These are phyloP conservation scores for Mycena olivaceomarginata DNA, from an alignment of 768 basidiomycete genomes.

Conservation along the genomic window DNA sequence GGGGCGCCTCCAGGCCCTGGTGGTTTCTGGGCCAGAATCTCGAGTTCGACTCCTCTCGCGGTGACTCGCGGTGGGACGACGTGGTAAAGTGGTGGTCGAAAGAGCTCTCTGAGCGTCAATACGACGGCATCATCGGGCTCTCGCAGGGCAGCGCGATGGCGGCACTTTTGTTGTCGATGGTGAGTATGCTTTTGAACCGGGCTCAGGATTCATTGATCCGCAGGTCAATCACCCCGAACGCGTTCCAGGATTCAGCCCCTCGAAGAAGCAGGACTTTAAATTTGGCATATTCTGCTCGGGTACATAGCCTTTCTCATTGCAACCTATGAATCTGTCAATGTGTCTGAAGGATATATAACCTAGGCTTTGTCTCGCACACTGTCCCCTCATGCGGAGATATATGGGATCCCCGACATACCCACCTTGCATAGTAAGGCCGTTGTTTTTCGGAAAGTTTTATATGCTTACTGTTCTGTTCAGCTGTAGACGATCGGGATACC, in stretches of 20 bases:
- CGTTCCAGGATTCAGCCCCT: slow-evolving; percentile 43
- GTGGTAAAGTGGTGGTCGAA: slow-evolving; percentile 47
- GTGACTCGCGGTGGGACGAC: slow-evolving; percentile 32
- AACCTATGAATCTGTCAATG: neutral
- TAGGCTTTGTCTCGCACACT: slow-evolving; percentile 45
- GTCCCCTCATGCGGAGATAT: slow-evolving; percentile 47
- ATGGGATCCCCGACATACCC: slow-evolving; percentile 46
- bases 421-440: slow-evolving; percentile 46
- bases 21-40: slow-evolving; percentile 41
- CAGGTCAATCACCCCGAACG: slow-evolving; percentile 48
- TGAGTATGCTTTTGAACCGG: neutral
- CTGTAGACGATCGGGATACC: slow-evolving; percentile 44
- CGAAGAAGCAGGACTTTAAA: slow-evolving; percentile 43
- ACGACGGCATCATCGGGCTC: slow-evolving; percentile 49
- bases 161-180: slow-evolving; percentile 49
- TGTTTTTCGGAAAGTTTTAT: neutral
- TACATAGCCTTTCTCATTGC: neutral
- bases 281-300: slow-evolving; percentile 50
- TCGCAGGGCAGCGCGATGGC: slow-evolving; percentile 50
- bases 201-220: neutral
- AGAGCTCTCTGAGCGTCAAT: slow-evolving; percentile 45
- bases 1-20: slow-evolving; percentile 41
- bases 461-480: slow-evolving; percentile 11
- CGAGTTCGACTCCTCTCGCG: slow-evolving; percentile 21
- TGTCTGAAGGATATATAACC: neutral